A percentile compares a stretch with the other conserved stretches of the same genome.
Evolutionary conservation across 2,329 filamentous ascomycete species (phyloP).

Genomic region (Claviceps purpurea): DNA sequence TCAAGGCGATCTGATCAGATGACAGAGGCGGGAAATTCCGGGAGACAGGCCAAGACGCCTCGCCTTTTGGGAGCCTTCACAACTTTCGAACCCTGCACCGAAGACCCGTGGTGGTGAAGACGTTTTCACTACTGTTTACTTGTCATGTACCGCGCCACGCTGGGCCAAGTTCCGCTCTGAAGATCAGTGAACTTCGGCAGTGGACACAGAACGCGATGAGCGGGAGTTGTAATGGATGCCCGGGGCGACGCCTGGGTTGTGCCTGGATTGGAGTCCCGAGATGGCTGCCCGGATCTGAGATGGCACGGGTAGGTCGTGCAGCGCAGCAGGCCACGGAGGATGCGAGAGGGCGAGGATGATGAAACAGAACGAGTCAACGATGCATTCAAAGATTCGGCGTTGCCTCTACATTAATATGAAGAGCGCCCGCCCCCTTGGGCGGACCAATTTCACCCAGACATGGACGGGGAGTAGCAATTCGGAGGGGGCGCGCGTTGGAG

Average conservation of each 20-base stretch:
- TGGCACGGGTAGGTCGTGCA: not conserved
- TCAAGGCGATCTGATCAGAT: not conserved
- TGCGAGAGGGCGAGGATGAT: not conserved
- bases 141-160: not conserved
- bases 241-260: not conserved
- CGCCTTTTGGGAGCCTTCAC: not conserved
- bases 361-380: not conserved
- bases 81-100: not conserved
- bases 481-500: conserved; percentile 3
- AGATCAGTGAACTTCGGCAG: not conserved
- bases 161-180: not conserved
- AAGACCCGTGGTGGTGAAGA: not conserved
- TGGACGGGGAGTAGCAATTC: not conserved
- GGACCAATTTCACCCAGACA: conserved; percentile 1
- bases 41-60: not conserved
- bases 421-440: not conserved
- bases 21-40: not conserved
- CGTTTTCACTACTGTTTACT: not conserved
- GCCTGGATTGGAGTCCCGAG: not conserved
- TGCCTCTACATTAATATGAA: conserved; percentile 2
- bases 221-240: not conserved
- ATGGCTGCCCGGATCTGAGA: not conserved
- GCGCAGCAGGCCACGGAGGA: not conserved
- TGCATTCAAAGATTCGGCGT: not conserved
- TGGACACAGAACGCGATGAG: not conserved